Evolutionary conservation across 768 basidiomycete genomes (phyloP), one percentile per base, ranked within the genome.

Genomic region (Epithele typhae): DNA sequence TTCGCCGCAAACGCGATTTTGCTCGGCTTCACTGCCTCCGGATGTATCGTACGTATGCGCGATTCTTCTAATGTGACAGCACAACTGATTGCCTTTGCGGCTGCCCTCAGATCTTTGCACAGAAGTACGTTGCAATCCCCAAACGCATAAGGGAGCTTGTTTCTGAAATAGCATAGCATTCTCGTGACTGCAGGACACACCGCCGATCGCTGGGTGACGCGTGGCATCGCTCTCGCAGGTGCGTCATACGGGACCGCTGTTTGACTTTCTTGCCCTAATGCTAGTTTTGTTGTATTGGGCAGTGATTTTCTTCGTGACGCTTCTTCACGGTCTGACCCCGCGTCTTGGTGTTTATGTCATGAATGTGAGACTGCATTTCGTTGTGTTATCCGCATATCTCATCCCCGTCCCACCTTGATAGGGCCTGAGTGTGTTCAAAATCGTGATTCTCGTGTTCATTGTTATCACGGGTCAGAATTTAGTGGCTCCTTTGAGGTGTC

Each of bases 211-310:
- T 82, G 81, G 81, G 66, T 66, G 2, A 74, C 73, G 15, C 74
- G 81, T 43, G 78, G 79, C 0, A 80, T 84, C 43, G 81, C 77
- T 3, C 61, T 83, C 1, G 80, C 69, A 59, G 76, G 80, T 75
- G 30, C 30, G 14, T 33, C n/a, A n/a, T n/a, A n/a, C n/a, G n/a
- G n/a, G n/a, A n/a, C n/a, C n/a, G n/a, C n/a, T n/a, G n/a, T n/a
- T n/a, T n/a, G n/a, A n/a, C n/a, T n/a, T n/a, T n/a, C n/a, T n/a
- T n/a, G n/a, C n/a, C n/a, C n/a, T n/a, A n/a, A n/a, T n/a, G n/a
- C n/a, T n/a, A n/a, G n/a, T n/a, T n/a, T n/a, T n/a, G n/a, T n/a
- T n/a, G n/a, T n/a, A n/a, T n/a, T n/a, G n/a, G n/a, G 11, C 43
- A 81, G 79, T 76, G 1, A 78, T 79, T 5, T 43, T 66, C 41